Conservation (phyloP, 2,329 filamentous ascomycete species). For the Fusarium sp. region DNA sequence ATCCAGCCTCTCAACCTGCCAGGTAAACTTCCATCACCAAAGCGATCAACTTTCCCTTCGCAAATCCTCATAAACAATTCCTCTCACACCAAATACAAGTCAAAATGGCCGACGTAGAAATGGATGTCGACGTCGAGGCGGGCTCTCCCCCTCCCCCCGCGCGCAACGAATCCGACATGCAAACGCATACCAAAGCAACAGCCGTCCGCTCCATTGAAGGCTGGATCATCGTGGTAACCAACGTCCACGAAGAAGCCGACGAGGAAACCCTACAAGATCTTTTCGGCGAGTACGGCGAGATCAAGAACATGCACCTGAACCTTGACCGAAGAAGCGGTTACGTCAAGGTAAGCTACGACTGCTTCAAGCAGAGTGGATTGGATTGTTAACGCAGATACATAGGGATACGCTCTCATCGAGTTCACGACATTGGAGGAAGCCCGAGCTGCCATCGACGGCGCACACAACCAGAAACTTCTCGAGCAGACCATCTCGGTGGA, state of each 20-base stretch:
- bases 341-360: conserved; percentile 72
- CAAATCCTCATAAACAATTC: background rate
- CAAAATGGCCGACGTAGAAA: conserved; percentile 66
- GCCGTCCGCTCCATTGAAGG: conserved; percentile 89
- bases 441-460: conserved; percentile 82
- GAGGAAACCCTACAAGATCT: conserved; percentile 85
- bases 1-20: conserved; percentile 11
- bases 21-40: conserved; percentile 1
- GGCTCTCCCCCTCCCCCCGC: conserved; percentile 53
- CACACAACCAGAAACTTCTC: conserved; percentile 80
- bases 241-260: conserved; percentile 87
- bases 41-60: background rate
- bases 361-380: background rate
- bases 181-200: conserved; percentile 78
- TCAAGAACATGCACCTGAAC: conserved; percentile 88
- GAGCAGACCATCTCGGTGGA: conserved; percentile 86
- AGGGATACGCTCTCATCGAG: conserved; percentile 89
- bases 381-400: conserved; percentile 4
- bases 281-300: conserved; percentile 86
- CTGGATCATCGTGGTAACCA: conserved; percentile 89
- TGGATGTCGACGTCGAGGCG: conserved; percentile 67
- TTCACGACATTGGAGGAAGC: conserved; percentile 84
- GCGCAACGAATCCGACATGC: conserved; percentile 72
- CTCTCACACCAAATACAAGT: background rate
- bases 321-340: conserved; percentile 85